These are phyloP conservation scores for Solanum neorickii DNA, from an alignment of 257 asterid species.

Conservation along the genomic window DNA sequence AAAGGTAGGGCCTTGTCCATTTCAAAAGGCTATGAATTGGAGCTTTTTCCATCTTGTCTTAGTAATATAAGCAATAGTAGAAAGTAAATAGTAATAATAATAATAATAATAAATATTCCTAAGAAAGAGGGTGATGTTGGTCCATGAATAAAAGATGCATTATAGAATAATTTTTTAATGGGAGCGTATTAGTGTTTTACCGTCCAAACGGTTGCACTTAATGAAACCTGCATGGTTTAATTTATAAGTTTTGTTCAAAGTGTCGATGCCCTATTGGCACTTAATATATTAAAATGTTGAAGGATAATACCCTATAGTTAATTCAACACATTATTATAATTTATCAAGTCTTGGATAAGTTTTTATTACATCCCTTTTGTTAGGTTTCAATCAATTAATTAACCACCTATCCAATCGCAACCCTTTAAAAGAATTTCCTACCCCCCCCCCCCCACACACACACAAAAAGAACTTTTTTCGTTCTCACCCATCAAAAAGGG, in stretches of 20 bases:
- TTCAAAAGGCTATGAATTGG: background rate
- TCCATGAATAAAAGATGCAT: background rate
- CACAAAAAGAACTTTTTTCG: background rate
- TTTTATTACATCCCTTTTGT: constrained; percentile 12
- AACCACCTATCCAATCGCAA: background rate
- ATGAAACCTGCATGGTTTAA: constrained; percentile 14
- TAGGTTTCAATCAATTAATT: constrained; percentile 13
- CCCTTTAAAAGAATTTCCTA: background rate
- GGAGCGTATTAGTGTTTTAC: constrained; percentile 19
- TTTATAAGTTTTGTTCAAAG: constrained; percentile 8
- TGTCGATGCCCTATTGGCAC: constrained; percentile 4
- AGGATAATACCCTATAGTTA: constrained; percentile 1
- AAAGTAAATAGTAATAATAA: background rate
- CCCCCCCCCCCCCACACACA: background rate
- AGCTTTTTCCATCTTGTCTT: constrained; percentile 1
- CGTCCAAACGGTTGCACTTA: constrained; percentile 17
- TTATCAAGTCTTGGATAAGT: constrained; percentile 22
- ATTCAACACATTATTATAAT: background rate
- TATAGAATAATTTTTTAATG: constrained; percentile 14
- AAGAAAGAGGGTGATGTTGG: background rate
- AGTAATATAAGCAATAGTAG: background rate
- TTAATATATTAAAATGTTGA: background rate
- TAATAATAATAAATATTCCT: background rate
- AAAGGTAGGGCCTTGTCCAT: constrained; percentile 3
- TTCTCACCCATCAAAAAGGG: constrained; percentile 6